Percentiles rank a stretch among this genome's conserved stretches.
Evolutionary conservation across 31 red algal genomes (phyloP).

Genomic region (Porphyra umbilicalis): DNA sequence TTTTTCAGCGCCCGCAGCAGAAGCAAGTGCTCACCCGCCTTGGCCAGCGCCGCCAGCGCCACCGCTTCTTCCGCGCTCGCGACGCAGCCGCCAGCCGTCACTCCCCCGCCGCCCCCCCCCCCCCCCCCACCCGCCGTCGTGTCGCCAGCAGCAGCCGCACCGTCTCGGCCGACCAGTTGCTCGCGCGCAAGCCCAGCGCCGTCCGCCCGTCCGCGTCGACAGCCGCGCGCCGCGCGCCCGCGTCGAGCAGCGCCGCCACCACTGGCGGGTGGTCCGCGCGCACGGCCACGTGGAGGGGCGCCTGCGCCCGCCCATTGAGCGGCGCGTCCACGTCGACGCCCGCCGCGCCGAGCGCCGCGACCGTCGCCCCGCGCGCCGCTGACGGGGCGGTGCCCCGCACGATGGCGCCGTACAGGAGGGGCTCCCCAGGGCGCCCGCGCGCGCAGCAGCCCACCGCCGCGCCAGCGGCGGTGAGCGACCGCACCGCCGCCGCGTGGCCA

Average conservation of each 20-base stretch:
- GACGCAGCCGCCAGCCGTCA: neutral
- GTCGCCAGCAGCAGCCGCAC: neutral
- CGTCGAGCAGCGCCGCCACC: slow-evolving; percentile 6
- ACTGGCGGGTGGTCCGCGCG: neutral
- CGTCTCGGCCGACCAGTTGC: neutral
- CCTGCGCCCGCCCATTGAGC: neutral
- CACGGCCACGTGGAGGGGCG: neutral
- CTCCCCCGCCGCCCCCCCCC: too few relatives aligned
- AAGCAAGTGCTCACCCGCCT: neutral
- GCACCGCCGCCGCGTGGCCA: neutral
- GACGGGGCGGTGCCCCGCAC: neutral
- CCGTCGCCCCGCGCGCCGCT: neutral
- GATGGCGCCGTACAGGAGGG: neutral
- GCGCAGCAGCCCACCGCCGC: neutral
- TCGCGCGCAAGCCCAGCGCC: slow-evolving; percentile 1
- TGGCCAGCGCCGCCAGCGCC: neutral
- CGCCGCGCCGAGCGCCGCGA: neutral
- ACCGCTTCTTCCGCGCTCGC: neutral
- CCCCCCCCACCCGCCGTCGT: neutral
- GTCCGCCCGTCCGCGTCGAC: neutral
- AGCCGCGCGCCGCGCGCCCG: neutral
- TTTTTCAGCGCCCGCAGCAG: neutral
- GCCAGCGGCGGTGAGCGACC: neutral
- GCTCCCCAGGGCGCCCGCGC: neutral
- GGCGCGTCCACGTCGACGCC: neutral